These are phyloP conservation scores for Achlya hypogyna DNA, from an alignment of 352 stramenopile genomes.

Conservation along the genomic window DNA sequence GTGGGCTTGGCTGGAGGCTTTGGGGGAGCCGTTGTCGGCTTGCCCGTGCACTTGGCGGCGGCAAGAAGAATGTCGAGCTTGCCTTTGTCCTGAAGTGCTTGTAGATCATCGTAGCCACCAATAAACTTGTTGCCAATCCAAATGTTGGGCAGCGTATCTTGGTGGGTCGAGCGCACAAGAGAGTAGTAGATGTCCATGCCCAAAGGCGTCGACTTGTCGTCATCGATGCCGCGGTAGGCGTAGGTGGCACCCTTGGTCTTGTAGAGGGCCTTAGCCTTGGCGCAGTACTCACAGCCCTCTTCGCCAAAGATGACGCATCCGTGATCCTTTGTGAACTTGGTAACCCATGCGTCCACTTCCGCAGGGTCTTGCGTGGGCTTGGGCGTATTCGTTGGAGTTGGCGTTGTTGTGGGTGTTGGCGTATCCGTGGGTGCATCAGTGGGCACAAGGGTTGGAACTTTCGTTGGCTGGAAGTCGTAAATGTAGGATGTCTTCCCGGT, in stretches of 20 bases:
- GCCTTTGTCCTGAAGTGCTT: constrained; percentile 71
- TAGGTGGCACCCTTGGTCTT: neutral
- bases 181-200: constrained; percentile 87
- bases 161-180: constrained; percentile 86
- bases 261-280: neutral
- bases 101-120: constrained; percentile 91
- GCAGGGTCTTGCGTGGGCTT: neutral
- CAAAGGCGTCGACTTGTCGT: neutral
- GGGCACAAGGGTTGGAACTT: neutral
- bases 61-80: constrained; percentile 86
- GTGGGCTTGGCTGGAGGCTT: neutral
- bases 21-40: neutral
- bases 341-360: neutral
- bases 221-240: neutral
- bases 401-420: neutral
- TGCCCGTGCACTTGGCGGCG: constrained; percentile 23
- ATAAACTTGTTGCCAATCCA: constrained; percentile 95
- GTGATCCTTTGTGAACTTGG: neutral
- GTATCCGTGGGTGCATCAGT: neutral
- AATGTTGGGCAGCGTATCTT: constrained; percentile 95
- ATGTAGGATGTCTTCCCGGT: neutral
- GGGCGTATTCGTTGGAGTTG: neutral
- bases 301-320: neutral
- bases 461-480: neutral
- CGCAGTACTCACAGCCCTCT: neutral